Evolutionary conservation across 163 green algal species (phyloP).

Genomic region (Scenedesmus sp.): DNA sequence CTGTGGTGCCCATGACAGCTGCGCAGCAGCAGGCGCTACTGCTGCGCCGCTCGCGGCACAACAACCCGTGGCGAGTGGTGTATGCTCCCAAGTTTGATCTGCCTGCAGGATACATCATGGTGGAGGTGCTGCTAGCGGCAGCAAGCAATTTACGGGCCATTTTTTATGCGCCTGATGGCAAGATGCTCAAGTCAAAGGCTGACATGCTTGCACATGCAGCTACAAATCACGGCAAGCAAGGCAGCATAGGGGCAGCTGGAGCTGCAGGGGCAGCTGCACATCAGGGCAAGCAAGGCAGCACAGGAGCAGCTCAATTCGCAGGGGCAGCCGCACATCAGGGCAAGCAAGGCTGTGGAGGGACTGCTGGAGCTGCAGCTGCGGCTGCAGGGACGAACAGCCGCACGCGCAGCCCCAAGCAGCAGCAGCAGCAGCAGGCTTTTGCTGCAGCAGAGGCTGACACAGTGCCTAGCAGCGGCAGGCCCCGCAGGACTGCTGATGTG

Average conservation of each 20-base stretch:
- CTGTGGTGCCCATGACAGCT: background rate
- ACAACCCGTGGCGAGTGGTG: conserved; percentile 20
- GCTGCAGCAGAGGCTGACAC: background rate
- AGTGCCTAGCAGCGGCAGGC: background rate
- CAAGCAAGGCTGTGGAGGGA: background rate
- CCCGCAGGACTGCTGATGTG: background rate
- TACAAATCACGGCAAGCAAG: background rate
- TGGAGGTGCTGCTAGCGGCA: conserved; percentile 6
- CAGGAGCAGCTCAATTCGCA: no score
- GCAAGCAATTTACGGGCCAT: conserved; percentile 1
- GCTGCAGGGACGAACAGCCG: background rate
- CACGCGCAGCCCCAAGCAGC: background rate
- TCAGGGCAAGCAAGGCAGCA: background rate
- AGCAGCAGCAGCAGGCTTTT: background rate
- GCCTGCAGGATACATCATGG: conserved; percentile 13
- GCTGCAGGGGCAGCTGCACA: background rate
- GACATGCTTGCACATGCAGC: conserved; percentile 9
- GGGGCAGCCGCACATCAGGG: background rate
- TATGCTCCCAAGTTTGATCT: conserved; percentile 16
- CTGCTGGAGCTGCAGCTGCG: background rate
- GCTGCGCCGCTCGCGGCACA: conserved; percentile 11
- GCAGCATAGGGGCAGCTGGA: no score
- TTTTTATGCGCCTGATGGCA: conserved; percentile 19
- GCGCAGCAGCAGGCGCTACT: background rate
- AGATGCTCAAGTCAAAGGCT: background rate